Percentiles rank a stretch among this genome's conserved stretches.
Evolutionary conservation across 2,329 filamentous ascomycete species (phyloP).

Genomic region (Metarhizium sp.): DNA sequence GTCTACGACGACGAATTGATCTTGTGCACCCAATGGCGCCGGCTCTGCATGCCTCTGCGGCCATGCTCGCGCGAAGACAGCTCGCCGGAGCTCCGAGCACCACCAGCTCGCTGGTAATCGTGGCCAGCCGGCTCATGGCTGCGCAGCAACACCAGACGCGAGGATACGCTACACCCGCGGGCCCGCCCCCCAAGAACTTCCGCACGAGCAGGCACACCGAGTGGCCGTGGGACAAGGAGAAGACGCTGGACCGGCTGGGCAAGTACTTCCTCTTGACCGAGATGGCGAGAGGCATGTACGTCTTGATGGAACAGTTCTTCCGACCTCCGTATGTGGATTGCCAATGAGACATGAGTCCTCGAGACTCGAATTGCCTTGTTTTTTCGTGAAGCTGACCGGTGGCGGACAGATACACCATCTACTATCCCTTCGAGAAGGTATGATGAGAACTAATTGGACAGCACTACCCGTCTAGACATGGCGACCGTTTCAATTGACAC

Average conservation of each 20-base stretch:
- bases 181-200: conserved; percentile 73
- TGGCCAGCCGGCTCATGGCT: conserved; percentile 10
- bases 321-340: conserved; percentile 73
- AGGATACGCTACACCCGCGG: conserved; percentile 59
- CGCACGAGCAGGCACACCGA: conserved; percentile 61
- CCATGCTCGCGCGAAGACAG: conserved; percentile 27
- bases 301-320: conserved; percentile 96
- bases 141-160: conserved; percentile 18
- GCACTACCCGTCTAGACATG: not conserved
- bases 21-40: conserved; percentile 18
- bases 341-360: not conserved
- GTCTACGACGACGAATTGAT: not conserved
- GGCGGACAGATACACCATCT: conserved; percentile 80
- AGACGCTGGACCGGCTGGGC: conserved; percentile 70
- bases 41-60: conserved; percentile 20
- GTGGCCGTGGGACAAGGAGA: conserved; percentile 76
- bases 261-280: conserved; percentile 95
- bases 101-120: conserved; percentile 12
- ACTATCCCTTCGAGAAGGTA: conserved; percentile 95
- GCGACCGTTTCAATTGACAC: conserved; percentile 10
- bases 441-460: conserved; percentile 6
- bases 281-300: conserved; percentile 96
- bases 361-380: not conserved
- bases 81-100: conserved; percentile 17
- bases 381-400: not conserved